Evolutionary conservation across 495 filamentous ascomycete species (phyloP), one percentile per base, ranked within the genome.

Genomic region (Aspergillus diversus): DNA sequence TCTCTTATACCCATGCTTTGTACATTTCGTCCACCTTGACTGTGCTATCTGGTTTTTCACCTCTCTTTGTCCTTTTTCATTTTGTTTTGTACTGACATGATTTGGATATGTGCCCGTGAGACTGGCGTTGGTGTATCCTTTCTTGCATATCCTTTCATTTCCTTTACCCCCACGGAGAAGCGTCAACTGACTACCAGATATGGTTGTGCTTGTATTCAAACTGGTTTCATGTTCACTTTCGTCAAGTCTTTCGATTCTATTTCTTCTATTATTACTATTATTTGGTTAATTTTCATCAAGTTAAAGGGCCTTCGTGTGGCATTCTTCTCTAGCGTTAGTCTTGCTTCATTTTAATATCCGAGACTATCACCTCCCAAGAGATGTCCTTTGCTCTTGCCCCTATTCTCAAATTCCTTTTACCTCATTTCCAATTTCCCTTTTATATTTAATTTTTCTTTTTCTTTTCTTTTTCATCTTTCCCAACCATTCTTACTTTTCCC

Each of bases 1-100:
- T 73, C 66, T 70, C 68, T 75, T 80, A 80, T 80, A 80, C 78
- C 78, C 78, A 75, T 78, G 71, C 68, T 76, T 69, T 80, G 77
- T 80, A 79, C 69, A 75, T 80, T 76, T 73, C 63, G 33, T 65
- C 58, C 47, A 53, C 56, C 53, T 67, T 55, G 9, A 17, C 59
- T 57, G 55, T 65, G 64, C 60, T 60, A 46, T 63, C 66, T 53
- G 64, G 68, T 66, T 76, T 63, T 68, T 56, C 48, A 53, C 48
- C 57, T 63, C 67, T 69, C 56, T 63, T 74, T 39, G 64, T 63
- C 55, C 43, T 17, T 34, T 64, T 63, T 48, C 67, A 60, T 62
- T 60, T 64, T 59, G 66, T 58, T 65, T 51, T 58, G 54, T 69
- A 60, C 63, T 58, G 61, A 64, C 66, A 69, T 65, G 60, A 66